These are phyloP conservation scores for Rosa persica DNA, from an alignment of 306 rosid genomes.

Conservation along the genomic window DNA sequence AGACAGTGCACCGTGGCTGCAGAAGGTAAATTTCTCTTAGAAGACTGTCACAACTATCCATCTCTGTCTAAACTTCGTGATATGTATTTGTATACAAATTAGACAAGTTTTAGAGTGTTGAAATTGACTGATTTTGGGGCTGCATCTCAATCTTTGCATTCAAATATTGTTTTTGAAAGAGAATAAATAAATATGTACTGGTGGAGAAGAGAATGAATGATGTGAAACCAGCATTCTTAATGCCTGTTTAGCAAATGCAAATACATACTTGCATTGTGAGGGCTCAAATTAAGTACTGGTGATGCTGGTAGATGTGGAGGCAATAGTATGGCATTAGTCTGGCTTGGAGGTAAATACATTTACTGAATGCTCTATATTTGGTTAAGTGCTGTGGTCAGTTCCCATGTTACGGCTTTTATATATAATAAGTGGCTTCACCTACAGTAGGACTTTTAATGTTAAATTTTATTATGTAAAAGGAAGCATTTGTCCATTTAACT, in stretches of 20 bases:
- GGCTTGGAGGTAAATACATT: not conserved
- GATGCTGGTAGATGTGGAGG: not conserved
- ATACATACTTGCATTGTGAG: not conserved
- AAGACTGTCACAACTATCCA: not conserved
- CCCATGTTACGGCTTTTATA: not conserved
- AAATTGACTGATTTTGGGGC: not conserved
- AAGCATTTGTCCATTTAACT: not conserved
- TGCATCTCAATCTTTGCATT: not conserved
- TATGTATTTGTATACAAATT: not conserved
- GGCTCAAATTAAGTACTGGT: not conserved
- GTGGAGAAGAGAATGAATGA: not conserved
- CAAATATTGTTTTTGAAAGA: not conserved
- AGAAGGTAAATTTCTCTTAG: slow-evolving; percentile 55
- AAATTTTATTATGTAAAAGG: not conserved
- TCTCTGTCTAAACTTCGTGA: not conserved
- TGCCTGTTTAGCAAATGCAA: not conserved
- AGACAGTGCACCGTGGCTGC: slow-evolving; percentile 86
- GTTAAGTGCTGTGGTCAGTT: not conserved
- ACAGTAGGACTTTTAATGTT: not conserved
- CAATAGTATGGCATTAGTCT: not conserved
- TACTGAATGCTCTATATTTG: not conserved
- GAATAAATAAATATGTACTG: not conserved
- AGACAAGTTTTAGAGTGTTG: not conserved
- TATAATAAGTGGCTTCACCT: not conserved
- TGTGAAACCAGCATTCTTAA: not conserved